phyloP scores from a whole-genome alignment of 306 rosid species.

The Cucurbita argyrosperma region DNA sequence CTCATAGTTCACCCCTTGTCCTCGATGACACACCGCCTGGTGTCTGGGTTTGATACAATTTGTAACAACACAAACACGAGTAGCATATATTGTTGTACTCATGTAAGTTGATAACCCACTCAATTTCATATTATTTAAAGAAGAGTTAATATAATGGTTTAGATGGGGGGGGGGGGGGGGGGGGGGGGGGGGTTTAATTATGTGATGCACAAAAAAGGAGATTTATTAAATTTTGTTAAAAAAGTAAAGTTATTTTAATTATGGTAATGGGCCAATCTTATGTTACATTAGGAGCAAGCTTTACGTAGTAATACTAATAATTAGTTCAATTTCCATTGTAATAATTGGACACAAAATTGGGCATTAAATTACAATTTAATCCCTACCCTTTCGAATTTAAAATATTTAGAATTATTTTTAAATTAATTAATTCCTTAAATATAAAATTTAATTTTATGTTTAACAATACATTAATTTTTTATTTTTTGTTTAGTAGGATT shows the following conservation, averaged over 20 bases:
- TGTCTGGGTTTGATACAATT: too few species aligned
- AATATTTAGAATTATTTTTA: too few species aligned
- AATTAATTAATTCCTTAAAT: too few species aligned
- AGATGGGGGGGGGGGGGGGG: background rate
- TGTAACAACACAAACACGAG: too few species aligned
- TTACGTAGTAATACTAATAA: background rate
- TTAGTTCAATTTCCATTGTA: background rate
- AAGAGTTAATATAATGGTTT: background rate
- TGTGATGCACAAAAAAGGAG: background rate
- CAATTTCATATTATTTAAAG: background rate
- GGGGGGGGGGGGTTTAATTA: background rate
- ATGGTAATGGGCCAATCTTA: background rate
- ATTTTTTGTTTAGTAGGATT: too few species aligned
- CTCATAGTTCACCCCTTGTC: too few species aligned
- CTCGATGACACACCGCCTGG: too few species aligned
- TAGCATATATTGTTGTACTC: too few species aligned
- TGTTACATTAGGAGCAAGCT: background rate
- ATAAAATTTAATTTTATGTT: too few species aligned
- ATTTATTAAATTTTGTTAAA: background rate
- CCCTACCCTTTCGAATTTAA: too few species aligned
- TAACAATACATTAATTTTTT: too few species aligned
- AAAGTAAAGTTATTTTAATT: background rate
- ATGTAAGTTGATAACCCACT: background rate
- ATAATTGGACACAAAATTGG: background rate
- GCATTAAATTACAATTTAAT: too few species aligned